phyloP scores from a whole-genome alignment of 148 eudicot genomes.

The Drosera capensis region DNA sequence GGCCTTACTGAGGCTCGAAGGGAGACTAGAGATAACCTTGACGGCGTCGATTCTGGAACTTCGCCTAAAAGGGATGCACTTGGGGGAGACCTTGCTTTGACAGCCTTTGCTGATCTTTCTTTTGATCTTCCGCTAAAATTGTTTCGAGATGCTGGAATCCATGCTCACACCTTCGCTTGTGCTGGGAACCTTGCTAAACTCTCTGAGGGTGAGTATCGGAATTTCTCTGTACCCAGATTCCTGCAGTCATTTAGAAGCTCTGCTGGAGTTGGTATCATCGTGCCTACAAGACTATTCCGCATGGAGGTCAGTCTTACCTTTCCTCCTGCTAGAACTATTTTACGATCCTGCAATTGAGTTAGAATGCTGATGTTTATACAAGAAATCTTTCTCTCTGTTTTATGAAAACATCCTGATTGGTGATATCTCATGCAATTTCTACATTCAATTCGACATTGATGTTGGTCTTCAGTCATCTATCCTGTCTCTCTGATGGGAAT shows the following conservation, averaged over 20 bases:
- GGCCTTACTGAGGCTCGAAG: conserved; percentile 77
- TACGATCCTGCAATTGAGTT: too few species aligned
- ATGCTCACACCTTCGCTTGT: conserved; percentile 69
- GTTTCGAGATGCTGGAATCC: conserved; percentile 67
- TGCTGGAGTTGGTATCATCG: conserved; percentile 61
- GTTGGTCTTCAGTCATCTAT: too few species aligned
- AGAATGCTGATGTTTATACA: too few species aligned
- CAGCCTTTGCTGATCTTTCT: conserved; percentile 85
- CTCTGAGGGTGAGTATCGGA: conserved; percentile 43
- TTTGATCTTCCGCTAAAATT: conserved; percentile 70
- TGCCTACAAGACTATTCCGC: conserved; percentile 79
- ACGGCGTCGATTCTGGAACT: conserved; percentile 17
- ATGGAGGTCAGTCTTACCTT: conserved; percentile 54
- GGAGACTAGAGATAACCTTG: conserved; percentile 24
- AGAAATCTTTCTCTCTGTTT: too few species aligned
- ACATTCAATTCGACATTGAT: too few species aligned
- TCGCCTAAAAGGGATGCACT: conserved; percentile 38
- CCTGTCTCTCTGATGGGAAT: too few species aligned
- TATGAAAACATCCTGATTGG: too few species aligned
- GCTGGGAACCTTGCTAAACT: conserved; percentile 63
- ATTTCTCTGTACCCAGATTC: conserved; percentile 35
- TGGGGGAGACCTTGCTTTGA: conserved; percentile 80
- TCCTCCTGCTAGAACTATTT: too few species aligned
- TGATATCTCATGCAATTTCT: too few species aligned
- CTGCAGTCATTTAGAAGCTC: conserved; percentile 54